Conservation (phyloP, 129 eudicot species). For the Artemisia tridentata region DNA sequence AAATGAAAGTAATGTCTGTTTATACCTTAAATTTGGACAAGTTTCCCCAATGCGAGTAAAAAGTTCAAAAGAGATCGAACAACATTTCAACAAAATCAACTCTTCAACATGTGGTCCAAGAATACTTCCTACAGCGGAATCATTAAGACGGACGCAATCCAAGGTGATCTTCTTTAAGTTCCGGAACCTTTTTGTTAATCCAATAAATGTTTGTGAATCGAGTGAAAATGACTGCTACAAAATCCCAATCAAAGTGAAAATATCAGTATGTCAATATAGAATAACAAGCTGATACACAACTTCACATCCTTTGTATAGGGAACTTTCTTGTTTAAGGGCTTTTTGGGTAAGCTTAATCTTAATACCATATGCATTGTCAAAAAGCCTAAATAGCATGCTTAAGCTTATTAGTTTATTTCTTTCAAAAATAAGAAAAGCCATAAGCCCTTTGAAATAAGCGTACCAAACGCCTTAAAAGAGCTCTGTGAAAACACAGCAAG, state of each 20-base stretch:
- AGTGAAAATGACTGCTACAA: slow-evolving; percentile 45
- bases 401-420: too few species aligned
- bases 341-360: too few species aligned
- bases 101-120: slow-evolving; percentile 49
- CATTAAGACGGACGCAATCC: slow-evolving; percentile 56
- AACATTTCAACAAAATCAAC: slow-evolving; percentile 60
- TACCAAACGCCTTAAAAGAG: too few species aligned
- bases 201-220: slow-evolving; percentile 32
- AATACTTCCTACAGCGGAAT: slow-evolving; percentile 33
- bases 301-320: not conserved
- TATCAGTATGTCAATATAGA: not conserved
- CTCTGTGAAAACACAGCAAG: too few species aligned
- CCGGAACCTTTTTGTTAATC: slow-evolving; percentile 23
- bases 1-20: not conserved
- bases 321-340: too few species aligned
- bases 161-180: slow-evolving; percentile 42
- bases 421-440: too few species aligned
- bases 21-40: slow-evolving; percentile 72
- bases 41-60: slow-evolving; percentile 40
- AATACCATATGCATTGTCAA: too few species aligned
- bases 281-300: not conserved
- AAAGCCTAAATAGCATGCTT: too few species aligned
- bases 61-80: slow-evolving; percentile 39
- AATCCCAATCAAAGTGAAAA: not conserved
- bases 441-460: too few species aligned